phyloP scores from a whole-genome alignment of 2,329 filamentous ascomycete genomes.

The Macrophomina tecta region DNA sequence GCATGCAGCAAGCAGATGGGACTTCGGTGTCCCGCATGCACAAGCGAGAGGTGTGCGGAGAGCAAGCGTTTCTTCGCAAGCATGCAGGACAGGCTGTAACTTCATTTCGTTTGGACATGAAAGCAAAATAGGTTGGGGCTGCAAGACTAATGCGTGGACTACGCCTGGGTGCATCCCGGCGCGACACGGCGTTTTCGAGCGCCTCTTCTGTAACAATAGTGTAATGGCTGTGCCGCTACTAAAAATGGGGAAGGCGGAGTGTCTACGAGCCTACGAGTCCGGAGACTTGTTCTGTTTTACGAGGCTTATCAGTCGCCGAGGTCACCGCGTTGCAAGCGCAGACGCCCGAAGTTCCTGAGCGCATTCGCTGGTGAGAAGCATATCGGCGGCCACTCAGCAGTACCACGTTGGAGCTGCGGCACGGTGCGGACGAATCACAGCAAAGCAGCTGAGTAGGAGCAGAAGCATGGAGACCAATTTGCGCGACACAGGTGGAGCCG shows the following conservation, averaged over 20 bases:
- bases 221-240: constrained; percentile 2
- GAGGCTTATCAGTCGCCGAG: constrained; percentile 15
- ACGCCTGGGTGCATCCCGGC: background rate
- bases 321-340: constrained; percentile 7
- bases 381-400: background rate
- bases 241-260: background rate
- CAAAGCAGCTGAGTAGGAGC: background rate
- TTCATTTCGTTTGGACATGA: background rate
- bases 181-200: constrained; percentile 6
- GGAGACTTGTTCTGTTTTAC: constrained; percentile 6
- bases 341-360: background rate
- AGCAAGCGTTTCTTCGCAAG: constrained; percentile 70
- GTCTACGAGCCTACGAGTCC: background rate
- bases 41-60: constrained; percentile 83
- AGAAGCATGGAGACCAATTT: background rate
- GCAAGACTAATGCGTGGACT: background rate
- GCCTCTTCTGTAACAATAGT: constrained; percentile 16
- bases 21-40: constrained; percentile 90
- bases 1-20: constrained; percentile 86
- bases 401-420: background rate
- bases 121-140: constrained; percentile 7
- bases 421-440: background rate
- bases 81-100: constrained; percentile 18
- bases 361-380: background rate
- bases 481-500: constrained; percentile 2